These are phyloP conservation scores for Arthromyces matolae DNA, from an alignment of 768 basidiomycete species.

Conservation along the genomic window DNA sequence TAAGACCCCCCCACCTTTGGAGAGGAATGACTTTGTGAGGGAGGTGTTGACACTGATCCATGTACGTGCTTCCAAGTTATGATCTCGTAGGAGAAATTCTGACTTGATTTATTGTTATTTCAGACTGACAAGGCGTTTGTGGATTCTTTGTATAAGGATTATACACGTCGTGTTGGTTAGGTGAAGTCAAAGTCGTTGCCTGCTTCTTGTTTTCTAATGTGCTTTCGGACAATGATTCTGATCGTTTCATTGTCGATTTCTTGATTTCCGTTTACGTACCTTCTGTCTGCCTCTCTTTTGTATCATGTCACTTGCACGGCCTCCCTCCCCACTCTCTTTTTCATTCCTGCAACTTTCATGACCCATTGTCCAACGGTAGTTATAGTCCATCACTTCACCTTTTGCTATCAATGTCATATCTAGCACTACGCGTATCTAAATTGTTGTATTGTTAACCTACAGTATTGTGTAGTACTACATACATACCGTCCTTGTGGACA, in stretches of 20 bases:
- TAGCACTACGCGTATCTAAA: slow-evolving; percentile 20
- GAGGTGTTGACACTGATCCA: slow-evolving; percentile 61
- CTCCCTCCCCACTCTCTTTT: slow-evolving; percentile 3
- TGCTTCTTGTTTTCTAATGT: neutral
- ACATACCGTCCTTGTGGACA: neutral
- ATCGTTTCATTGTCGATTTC: neutral
- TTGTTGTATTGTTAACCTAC: slow-evolving; percentile 21
- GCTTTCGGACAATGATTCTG: neutral
- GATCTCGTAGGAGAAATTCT: neutral
- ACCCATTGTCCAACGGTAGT: neutral
- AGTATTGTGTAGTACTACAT: slow-evolving; percentile 16
- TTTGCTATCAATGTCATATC: slow-evolving; percentile 15
- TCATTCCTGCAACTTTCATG: neutral
- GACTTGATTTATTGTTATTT: slow-evolving; percentile 4
- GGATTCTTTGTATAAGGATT: slow-evolving; percentile 56
- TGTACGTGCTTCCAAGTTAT: slow-evolving; percentile 33
- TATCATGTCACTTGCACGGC: slow-evolving; percentile 2
- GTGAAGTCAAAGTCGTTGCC: neutral
- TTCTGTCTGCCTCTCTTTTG: slow-evolving; percentile 7
- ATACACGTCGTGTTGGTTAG: slow-evolving; percentile 26
- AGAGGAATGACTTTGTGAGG: slow-evolving; percentile 55
- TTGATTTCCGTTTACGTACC: slow-evolving; percentile 1
- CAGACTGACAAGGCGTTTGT: slow-evolving; percentile 68
- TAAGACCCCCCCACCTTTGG: slow-evolving; percentile 27
- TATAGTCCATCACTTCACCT: neutral